phyloP scores from a whole-genome alignment of 768 basidiomycete genomes.

The Podaxis mareebaensis region DNA sequence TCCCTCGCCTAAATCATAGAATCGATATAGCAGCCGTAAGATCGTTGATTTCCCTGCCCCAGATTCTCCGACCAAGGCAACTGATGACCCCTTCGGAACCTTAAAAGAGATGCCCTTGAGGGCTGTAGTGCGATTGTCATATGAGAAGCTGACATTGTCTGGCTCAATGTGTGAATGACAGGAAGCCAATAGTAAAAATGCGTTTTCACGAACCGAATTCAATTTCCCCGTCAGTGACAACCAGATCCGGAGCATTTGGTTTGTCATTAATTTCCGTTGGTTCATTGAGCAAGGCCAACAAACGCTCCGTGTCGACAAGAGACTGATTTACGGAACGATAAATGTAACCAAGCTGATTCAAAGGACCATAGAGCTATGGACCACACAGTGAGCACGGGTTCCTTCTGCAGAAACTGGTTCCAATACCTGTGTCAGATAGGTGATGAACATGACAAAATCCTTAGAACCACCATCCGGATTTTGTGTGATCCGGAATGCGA shows the following conservation, averaged over 20 bases:
- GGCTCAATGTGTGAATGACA: conserved; percentile 2
- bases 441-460: conserved; percentile 79
- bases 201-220: conserved; percentile 68
- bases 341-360: conserved; percentile 77
- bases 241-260: conserved; percentile 71
- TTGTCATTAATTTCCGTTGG: conserved; percentile 83
- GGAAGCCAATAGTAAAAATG: not conserved
- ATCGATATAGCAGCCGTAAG: conserved; percentile 84
- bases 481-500: conserved; percentile 65
- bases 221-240: conserved; percentile 74
- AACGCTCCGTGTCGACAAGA: conserved; percentile 80
- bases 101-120: conserved; percentile 83
- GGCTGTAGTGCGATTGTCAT: conserved; percentile 69
- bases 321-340: conserved; percentile 78
- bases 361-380: conserved; percentile 63
- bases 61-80: conserved; percentile 86
- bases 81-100: conserved; percentile 82
- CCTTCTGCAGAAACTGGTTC: not conserved
- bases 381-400: not conserved
- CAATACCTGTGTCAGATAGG: conserved; percentile 74
- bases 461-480: conserved; percentile 48
- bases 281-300: conserved; percentile 79
- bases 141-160: conserved; percentile 89
- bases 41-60: conserved; percentile 85
- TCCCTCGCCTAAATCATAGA: conserved; percentile 86